phyloP scores from a whole-genome alignment of 768 basidiomycete species.

The Suillus variegatus region DNA sequence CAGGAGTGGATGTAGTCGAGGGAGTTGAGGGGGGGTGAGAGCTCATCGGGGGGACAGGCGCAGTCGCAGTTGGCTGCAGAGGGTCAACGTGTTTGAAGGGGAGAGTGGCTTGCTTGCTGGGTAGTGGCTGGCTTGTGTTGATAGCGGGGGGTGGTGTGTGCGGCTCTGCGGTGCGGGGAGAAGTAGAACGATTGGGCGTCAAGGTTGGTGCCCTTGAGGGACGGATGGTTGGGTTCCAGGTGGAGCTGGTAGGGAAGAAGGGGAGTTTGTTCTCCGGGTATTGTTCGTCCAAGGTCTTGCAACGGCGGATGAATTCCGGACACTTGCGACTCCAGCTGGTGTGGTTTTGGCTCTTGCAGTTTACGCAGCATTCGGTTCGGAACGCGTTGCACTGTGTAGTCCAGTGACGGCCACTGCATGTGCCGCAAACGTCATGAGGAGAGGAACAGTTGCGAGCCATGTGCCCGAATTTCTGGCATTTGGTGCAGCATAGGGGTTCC shows the following conservation, averaged over 20 bases:
- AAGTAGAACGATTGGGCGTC: neutral
- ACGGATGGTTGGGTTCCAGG: constrained; percentile 7
- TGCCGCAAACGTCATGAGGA: neutral
- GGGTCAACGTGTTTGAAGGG: too few relatives aligned
- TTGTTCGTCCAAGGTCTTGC: neutral
- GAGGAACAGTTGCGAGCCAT: constrained; percentile 5
- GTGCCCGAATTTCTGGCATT: constrained; percentile 9
- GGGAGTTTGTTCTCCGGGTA: constrained; percentile 15
- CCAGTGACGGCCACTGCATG: neutral
- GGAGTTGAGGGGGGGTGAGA: too few relatives aligned
- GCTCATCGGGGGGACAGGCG: too few relatives aligned
- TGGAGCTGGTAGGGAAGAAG: constrained; percentile 13
- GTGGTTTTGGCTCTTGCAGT: constrained; percentile 2
- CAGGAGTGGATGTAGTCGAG: too few relatives aligned
- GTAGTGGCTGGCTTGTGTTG: too few relatives aligned
- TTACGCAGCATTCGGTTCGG: neutral
- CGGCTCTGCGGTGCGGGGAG: neutral
- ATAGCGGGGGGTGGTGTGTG: neutral
- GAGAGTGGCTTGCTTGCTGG: too few relatives aligned
- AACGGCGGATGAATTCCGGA: constrained; percentile 9
- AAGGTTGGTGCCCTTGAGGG: neutral
- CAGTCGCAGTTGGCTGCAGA: too few relatives aligned
- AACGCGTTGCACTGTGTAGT: neutral
- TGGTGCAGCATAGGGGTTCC: neutral
- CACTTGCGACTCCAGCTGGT: constrained; percentile 13